phyloP scores from a whole-genome alignment of 2,329 filamentous ascomycete species.

The Stagonosporopsis cucurbitacearum region DNA sequence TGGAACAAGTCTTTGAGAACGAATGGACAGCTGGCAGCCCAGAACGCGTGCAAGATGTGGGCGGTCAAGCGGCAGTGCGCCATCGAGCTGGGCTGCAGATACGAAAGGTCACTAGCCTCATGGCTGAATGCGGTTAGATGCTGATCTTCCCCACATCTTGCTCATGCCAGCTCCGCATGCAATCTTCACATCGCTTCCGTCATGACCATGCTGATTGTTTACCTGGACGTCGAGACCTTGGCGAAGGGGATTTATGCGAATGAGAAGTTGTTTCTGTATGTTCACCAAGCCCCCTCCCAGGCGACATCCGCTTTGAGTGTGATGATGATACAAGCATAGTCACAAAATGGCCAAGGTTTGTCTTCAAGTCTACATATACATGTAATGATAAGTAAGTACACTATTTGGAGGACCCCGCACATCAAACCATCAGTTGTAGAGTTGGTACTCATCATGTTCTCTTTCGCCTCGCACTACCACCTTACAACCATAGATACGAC shows the following conservation, averaged over 20 bases:
- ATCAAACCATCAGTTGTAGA: background rate
- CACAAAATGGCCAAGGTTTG: background rate
- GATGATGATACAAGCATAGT: background rate
- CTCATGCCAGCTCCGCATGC: background rate
- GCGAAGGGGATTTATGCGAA: too few relatives aligned
- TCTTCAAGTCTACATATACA: background rate
- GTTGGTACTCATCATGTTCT: background rate
- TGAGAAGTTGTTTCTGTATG: background rate
- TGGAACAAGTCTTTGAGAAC: constrained; percentile 2
- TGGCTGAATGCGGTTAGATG: constrained; percentile 1
- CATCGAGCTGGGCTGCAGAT: constrained; percentile 13
- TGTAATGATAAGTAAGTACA: background rate
- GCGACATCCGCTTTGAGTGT: background rate
- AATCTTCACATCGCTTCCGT: background rate
- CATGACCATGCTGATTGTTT: too few relatives aligned
- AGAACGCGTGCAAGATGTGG: background rate
- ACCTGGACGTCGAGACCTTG: too few relatives aligned
- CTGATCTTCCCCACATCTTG: constrained; percentile 16
- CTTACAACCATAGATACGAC: background rate
- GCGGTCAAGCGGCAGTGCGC: constrained; percentile 2
- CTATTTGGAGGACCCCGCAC: background rate
- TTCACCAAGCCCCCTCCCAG: background rate
- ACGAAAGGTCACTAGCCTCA: background rate
- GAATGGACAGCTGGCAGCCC: constrained; percentile 2
- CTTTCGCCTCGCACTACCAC: background rate